Evolutionary conservation across 2,329 filamentous ascomycete species (phyloP), one percentile per base, ranked within the genome.

Genomic region (Calonectria hawksworthii): DNA sequence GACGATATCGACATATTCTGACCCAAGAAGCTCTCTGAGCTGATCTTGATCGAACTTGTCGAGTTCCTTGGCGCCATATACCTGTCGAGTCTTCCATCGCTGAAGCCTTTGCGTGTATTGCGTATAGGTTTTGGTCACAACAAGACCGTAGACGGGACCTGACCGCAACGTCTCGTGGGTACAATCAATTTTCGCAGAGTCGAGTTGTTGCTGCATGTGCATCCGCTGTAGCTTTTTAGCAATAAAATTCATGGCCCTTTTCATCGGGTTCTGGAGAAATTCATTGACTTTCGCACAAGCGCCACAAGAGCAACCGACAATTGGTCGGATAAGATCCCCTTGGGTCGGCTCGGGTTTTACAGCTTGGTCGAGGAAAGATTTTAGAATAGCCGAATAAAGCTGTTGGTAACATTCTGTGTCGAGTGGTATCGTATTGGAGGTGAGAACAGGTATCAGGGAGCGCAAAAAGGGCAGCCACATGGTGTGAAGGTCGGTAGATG

Each of bases 401-500:
- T 75, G 30, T 23, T 77, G 79, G 73, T 81, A 84, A 16, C 23
- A 64, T 11, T 75, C 71, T 0, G 68, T 70, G 16, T 70, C 56
- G 7, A 82, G 68, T 0, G 75, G 36, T 5, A 77, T 67, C 1
- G 68, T 26, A 8, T 70, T 54, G 18, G 66, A 54, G 8, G 72
- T 67, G 38, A 83, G 70, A 8, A 73, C 9, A 9, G 26, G 5
- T 0, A 80, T 30, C 6, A 85, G 73, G 4, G 63, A 56, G 18
- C 64, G 77, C 3, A 85, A 74, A 14, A 85, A 78, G 1, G 82
- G 83, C 3, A 85, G 54, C 84, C 84, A 86, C 1, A 84, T 50
- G 1, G 5, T 13, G 2, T 75, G 44, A 16, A 83, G 79, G 21
- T 80, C 80, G 6, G 36, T 4, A 2, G 6, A 11, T 21, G 54